A percentile compares a stretch with the other conserved stretches of the same genome.
Conservation (phyloP, 2,329 filamentous ascomycete genomes). For the Claviceps pusilla region DNA sequence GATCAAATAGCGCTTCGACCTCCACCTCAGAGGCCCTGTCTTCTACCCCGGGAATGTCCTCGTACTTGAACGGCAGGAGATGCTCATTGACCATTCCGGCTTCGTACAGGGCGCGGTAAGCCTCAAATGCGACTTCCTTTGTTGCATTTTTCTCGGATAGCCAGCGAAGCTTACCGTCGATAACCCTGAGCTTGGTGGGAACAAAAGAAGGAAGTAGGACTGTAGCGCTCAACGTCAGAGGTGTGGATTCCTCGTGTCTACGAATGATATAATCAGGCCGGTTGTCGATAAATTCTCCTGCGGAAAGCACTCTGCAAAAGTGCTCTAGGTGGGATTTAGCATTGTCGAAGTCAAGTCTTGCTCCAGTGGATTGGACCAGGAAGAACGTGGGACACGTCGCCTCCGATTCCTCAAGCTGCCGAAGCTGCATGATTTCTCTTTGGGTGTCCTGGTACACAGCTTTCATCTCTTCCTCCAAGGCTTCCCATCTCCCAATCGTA, state of each 20-base stretch:
- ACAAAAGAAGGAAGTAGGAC: slow-evolving; percentile 60
- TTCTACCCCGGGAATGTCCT: slow-evolving; percentile 25
- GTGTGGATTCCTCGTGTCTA: slow-evolving; percentile 16
- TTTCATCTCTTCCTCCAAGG: slow-evolving; percentile 60
- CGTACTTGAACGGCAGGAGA: slow-evolving; percentile 47
- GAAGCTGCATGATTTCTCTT: slow-evolving; percentile 31
- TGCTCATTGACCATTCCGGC: slow-evolving; percentile 64
- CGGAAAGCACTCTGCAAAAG: slow-evolving; percentile 54
- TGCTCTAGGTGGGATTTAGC: slow-evolving; percentile 65
- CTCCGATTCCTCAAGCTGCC: slow-evolving; percentile 31
- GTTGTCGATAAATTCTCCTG: slow-evolving; percentile 44
- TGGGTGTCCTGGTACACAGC: slow-evolving; percentile 50
- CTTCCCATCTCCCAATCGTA: slow-evolving; percentile 38
- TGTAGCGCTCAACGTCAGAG: slow-evolving; percentile 32
- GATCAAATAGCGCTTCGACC: slow-evolving; percentile 26
- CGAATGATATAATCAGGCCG: slow-evolving; percentile 53
- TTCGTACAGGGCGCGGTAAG: slow-evolving; percentile 54
- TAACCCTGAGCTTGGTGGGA: slow-evolving; percentile 24
- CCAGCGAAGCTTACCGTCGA: slow-evolving; percentile 36
- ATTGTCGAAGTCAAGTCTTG: slow-evolving; percentile 56
- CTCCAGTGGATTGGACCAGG: slow-evolving; percentile 32
- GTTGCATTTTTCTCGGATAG: slow-evolving; percentile 53
- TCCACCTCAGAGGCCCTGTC: slow-evolving; percentile 19
- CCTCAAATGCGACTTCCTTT: slow-evolving; percentile 72
- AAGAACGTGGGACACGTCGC: slow-evolving; percentile 15